Percentiles rank a stretch among this genome's conserved stretches.
Conservation (phyloP, 352 stramenopile species). For the Phytophthora vignae region DNA sequence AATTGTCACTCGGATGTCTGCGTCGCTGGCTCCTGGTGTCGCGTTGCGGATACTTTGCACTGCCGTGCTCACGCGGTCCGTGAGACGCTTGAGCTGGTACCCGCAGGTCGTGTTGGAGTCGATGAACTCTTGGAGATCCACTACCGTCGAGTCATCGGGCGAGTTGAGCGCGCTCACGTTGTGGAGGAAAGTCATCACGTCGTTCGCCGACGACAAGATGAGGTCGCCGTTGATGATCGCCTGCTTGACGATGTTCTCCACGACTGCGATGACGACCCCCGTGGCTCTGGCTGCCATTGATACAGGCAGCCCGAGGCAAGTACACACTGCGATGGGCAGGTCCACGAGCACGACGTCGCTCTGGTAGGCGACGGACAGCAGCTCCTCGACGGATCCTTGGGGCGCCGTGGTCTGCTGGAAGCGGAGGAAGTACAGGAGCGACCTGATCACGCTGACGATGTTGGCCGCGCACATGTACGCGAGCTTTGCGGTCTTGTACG, state of each 20-base stretch:
- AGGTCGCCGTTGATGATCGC: slow-evolving; percentile 27
- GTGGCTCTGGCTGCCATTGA: slow-evolving; percentile 25
- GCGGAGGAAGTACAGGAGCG: slow-evolving; percentile 47
- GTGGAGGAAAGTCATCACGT: slow-evolving; percentile 27
- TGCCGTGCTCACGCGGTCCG: slow-evolving; percentile 15
- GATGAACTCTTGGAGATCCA: slow-evolving; percentile 31
- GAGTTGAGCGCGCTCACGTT: slow-evolving; percentile 29
- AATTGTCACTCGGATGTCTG: slow-evolving; percentile 31
- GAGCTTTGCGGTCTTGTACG: slow-evolving; percentile 25
- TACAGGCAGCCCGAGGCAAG: slow-evolving; percentile 46
- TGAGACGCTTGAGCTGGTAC: slow-evolving; percentile 24
- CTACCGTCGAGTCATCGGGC: slow-evolving; percentile 21
- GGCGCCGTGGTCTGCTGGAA: slow-evolving; percentile 41
- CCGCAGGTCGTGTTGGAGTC: slow-evolving; percentile 31
- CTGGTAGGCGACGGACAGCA: slow-evolving; percentile 51
- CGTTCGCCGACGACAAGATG: slow-evolving; percentile 20
- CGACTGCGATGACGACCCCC: slow-evolving; percentile 26
- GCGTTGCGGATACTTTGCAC: slow-evolving; percentile 31
- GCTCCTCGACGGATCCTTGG: slow-evolving; percentile 48
- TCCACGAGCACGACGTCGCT: slow-evolving; percentile 57
- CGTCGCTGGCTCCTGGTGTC: slow-evolving; percentile 17
- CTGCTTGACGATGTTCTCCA: slow-evolving; percentile 35
- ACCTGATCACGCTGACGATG: slow-evolving; percentile 44
- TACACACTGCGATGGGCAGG: slow-evolving; percentile 49
- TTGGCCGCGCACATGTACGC: slow-evolving; percentile 49